A percentile compares a stretch with the other conserved stretches of the same genome.
phyloP scores from a whole-genome alignment of 345 rosid species.

The Lepidium aucheri region DNA sequence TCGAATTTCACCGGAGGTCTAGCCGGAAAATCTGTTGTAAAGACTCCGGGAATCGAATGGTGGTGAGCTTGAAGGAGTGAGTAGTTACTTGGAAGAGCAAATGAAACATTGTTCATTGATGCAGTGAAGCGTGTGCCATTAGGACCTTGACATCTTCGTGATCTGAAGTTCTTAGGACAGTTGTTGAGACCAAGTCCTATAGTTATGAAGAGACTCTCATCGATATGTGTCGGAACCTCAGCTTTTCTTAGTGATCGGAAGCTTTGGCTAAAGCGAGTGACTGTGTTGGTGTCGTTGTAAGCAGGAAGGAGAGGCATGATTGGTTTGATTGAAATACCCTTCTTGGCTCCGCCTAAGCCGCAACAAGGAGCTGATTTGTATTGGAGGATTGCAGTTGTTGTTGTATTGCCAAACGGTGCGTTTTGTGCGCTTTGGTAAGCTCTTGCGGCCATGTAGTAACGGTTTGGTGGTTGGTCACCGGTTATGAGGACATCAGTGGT shows the following conservation, averaged over 20 bases:
- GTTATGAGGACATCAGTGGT: constrained; percentile 83
- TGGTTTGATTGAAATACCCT: constrained; percentile 31
- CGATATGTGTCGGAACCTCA: constrained; percentile 60
- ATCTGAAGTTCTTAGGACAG: constrained; percentile 49
- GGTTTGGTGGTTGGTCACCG: constrained; percentile 64
- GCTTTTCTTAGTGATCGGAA: constrained; percentile 43
- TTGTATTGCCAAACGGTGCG: constrained; percentile 76
- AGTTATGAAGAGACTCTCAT: constrained; percentile 64
- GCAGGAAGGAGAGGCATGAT: constrained; percentile 69
- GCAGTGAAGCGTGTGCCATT: constrained; percentile 86
- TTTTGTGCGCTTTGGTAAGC: constrained; percentile 81
- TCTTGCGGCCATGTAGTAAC: constrained; percentile 77
- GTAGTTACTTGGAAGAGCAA: constrained; percentile 57
- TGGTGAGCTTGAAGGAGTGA: constrained; percentile 79
- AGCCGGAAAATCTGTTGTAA: constrained; percentile 77
- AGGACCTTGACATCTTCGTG: constrained; percentile 77
- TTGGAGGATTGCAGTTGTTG: constrained; percentile 87
- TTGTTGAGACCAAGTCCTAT: constrained; percentile 68
- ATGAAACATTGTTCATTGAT: constrained; percentile 81
- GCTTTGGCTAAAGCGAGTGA: constrained; percentile 43
- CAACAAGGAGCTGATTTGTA: constrained; percentile 78
- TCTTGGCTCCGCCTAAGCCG: constrained; percentile 24
- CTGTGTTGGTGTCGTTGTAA: constrained; percentile 74
- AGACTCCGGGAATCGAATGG: constrained; percentile 59
- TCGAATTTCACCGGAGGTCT: constrained; percentile 61